These are phyloP conservation scores for Asterionellopsis glacialis DNA, from an alignment of 108 stramenopile genomes.

Conservation along the genomic window DNA sequence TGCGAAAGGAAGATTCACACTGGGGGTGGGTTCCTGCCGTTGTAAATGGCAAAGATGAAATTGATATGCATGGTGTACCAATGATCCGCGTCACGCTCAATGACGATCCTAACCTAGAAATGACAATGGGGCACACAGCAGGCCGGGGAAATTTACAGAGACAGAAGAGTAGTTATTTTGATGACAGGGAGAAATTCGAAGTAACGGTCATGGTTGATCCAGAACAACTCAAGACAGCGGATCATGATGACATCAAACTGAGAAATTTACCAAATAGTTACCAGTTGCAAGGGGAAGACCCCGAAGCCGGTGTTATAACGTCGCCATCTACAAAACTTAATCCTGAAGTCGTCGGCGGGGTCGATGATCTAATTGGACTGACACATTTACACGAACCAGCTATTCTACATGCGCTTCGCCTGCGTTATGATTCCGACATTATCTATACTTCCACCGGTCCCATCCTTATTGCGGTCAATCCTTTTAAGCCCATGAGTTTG, in stretches of 20 bases:
- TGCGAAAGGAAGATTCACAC: constrained; percentile 65
- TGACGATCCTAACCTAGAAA: constrained; percentile 41
- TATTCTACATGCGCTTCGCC: constrained; percentile 72
- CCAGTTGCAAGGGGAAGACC: constrained; percentile 46
- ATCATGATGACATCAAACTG: constrained; percentile 75
- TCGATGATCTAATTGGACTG: constrained; percentile 78
- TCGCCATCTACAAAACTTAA: constrained; percentile 31
- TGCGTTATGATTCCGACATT: constrained; percentile 72
- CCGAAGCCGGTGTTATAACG: constrained; percentile 46
- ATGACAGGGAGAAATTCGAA: constrained; percentile 47
- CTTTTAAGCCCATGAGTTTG: constrained; percentile 88
- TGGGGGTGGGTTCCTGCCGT: constrained; percentile 91
- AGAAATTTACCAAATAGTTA: constrained; percentile 56
- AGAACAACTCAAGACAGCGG: constrained; percentile 61
- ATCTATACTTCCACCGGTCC: constrained; percentile 93
- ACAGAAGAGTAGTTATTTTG: constrained; percentile 35
- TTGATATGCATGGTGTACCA: constrained; percentile 45
- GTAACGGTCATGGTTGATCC: constrained; percentile 55
- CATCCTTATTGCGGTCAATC: constrained; percentile 91
- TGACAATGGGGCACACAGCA: constrained; percentile 8
- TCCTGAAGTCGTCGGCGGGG: constrained; percentile 44
- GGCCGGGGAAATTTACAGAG: constrained; percentile 6
- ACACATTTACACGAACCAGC: constrained; percentile 84
- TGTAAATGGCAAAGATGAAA: constrained; percentile 59
- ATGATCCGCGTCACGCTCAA: constrained; percentile 50